Evolutionary conservation across 1,284 basidiomycete genomes (phyloP).

Genomic region (Heterobasidion annosum): DNA sequence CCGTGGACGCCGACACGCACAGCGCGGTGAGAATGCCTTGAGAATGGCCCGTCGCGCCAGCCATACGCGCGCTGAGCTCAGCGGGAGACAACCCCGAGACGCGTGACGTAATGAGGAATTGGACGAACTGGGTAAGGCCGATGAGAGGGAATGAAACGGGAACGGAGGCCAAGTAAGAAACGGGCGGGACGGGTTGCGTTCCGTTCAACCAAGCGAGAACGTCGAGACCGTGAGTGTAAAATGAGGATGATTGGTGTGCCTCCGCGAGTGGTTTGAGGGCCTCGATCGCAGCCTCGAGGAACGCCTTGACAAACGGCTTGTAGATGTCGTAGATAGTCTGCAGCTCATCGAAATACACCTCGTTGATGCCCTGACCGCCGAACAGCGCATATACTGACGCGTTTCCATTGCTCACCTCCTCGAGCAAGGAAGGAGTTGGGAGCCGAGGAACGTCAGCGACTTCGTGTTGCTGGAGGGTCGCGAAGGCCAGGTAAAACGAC

Average conservation of each 20-base stretch:
- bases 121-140: conserved; percentile 90
- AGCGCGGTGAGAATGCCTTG: conserved; percentile 95
- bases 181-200: conserved; percentile 59
- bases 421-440: conserved; percentile 69
- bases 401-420: conserved; percentile 58
- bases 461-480: conserved; percentile 57
- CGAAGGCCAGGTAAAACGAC: conserved; percentile 75
- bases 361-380: conserved; percentile 98
- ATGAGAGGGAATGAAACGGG: conserved; percentile 96
- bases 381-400: conserved; percentile 91
- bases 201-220: conserved; percentile 82
- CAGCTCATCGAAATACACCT: conserved; percentile 96
- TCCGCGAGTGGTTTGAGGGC: conserved; percentile 73
- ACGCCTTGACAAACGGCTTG: conserved; percentile 72
- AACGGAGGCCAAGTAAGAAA: conserved; percentile 87
- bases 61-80: conserved; percentile 68
- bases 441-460: conserved; percentile 54
- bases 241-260: conserved; percentile 48
- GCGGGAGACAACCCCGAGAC: conserved; percentile 72
- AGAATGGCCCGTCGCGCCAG: conserved; percentile 92
- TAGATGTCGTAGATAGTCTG: conserved; percentile 89
- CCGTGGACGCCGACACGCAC: conserved; percentile 74
- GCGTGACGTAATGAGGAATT: conserved; percentile 81
- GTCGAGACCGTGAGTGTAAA: conserved; percentile 80
- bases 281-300: conserved; percentile 61